phyloP scores from a whole-genome alignment of 768 basidiomycete genomes.

The Suillus americanus region DNA sequence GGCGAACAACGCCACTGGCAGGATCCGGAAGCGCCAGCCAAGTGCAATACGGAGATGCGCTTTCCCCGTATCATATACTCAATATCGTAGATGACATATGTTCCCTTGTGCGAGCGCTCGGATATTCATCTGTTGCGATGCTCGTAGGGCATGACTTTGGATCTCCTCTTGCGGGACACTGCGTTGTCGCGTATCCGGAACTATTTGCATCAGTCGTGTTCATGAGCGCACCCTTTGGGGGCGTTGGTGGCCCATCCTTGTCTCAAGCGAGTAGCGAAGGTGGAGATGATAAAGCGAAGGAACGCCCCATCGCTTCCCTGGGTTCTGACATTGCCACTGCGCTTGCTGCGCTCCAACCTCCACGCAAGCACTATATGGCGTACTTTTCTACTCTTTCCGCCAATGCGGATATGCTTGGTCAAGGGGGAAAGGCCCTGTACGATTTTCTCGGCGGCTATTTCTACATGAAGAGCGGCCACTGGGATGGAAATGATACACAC shows the following conservation, averaged over 20 bases:
- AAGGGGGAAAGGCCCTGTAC: slow-evolving; percentile 17
- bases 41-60: slow-evolving; percentile 46
- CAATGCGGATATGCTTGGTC: slow-evolving; percentile 41
- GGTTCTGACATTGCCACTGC: slow-evolving; percentile 9
- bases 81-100: slow-evolving; percentile 54
- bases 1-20: slow-evolving; percentile 32
- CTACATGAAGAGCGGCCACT: slow-evolving; percentile 60
- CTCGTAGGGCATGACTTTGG: slow-evolving; percentile 66
- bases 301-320: slow-evolving; percentile 14
- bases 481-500: slow-evolving; percentile 41
- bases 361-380: slow-evolving; percentile 56
- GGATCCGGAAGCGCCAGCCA: slow-evolving; percentile 14
- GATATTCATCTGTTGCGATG: slow-evolving; percentile 44
- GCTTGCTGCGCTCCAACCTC: slow-evolving; percentile 44
- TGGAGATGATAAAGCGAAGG: slow-evolving; percentile 16
- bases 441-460: slow-evolving; percentile 26
- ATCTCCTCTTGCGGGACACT: slow-evolving; percentile 50
- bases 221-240: slow-evolving; percentile 60
- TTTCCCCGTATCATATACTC: slow-evolving; percentile 48
- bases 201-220: slow-evolving; percentile 54
- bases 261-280: slow-evolving; percentile 9
- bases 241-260: slow-evolving; percentile 32
- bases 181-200: slow-evolving; percentile 55
- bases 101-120: slow-evolving; percentile 50
- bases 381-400: slow-evolving; percentile 51